phyloP scores from a whole-genome alignment of 1,284 basidiomycete species.

The Cutaneotrichosporon dermatis region DNA sequence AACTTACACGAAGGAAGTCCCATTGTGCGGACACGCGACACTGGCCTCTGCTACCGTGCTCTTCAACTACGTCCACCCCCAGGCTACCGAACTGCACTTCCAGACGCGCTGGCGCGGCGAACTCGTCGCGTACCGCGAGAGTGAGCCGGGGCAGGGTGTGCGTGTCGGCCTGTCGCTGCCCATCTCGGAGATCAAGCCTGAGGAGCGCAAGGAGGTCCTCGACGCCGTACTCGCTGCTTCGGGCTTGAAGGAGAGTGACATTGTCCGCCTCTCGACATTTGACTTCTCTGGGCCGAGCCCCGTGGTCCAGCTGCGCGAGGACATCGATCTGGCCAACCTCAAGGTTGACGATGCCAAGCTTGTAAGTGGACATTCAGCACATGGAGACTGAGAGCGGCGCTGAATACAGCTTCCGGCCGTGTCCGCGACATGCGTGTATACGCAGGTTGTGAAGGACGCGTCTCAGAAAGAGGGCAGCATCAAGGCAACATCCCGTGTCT shows the following conservation, averaged over 20 bases:
- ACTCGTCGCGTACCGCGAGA: slow-evolving; percentile 24
- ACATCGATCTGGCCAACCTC: slow-evolving; percentile 23
- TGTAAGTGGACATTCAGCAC: background rate
- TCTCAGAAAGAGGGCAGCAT: background rate
- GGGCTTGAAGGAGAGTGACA: background rate
- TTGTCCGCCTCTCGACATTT: slow-evolving; percentile 15
- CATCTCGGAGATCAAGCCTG: slow-evolving; percentile 27
- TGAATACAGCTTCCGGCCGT: background rate
- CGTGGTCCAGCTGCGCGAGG: slow-evolving; percentile 1
- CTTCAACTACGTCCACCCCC: slow-evolving; percentile 27
- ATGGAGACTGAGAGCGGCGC: background rate
- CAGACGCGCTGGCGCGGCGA: slow-evolving; percentile 32
- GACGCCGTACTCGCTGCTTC: background rate
- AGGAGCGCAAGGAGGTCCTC: background rate
- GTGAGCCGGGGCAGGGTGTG: slow-evolving; percentile 12
- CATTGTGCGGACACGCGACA: slow-evolving; percentile 41
- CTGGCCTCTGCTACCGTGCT: slow-evolving; percentile 32
- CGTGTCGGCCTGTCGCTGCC: slow-evolving; percentile 71
- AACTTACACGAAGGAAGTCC: slow-evolving; percentile 30
- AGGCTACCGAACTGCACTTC: slow-evolving; percentile 20
- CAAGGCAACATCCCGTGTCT: slow-evolving; percentile 25
- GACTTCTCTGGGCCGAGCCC: slow-evolving; percentile 13
- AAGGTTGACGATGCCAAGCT: slow-evolving; percentile 14
- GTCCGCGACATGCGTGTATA: slow-evolving; percentile 17
- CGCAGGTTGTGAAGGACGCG: slow-evolving; percentile 23